Evolutionary conservation across 805 yeast species (phyloP).

Genomic region (Saturnispora halmiae): DNA sequence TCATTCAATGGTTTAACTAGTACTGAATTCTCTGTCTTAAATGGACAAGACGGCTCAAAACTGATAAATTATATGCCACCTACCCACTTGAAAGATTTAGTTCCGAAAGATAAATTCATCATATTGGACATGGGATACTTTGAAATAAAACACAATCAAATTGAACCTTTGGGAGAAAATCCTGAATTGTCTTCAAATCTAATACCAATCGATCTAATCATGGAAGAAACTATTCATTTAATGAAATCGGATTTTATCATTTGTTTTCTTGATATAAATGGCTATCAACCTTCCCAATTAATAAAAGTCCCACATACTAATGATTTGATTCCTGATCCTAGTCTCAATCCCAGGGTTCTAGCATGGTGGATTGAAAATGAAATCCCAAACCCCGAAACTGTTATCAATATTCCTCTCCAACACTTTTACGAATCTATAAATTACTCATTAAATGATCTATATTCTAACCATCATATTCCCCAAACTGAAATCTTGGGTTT

Average conservation of each 20-base stretch:
- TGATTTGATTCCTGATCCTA: neutral
- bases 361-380: conserved; percentile 29
- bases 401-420: conserved; percentile 39
- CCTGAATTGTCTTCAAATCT: neutral
- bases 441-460: conserved; percentile 11
- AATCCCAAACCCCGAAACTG: conserved; percentile 25
- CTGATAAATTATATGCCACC: conserved; percentile 45
- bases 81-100: conserved; percentile 44
- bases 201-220: conserved; percentile 30
- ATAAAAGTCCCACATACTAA: too few species aligned
- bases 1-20: conserved; percentile 43
- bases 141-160: conserved; percentile 6
- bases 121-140: conserved; percentile 45
- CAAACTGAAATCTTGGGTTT: too few species aligned
- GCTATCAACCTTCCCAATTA: conserved; percentile 18
- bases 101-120: conserved; percentile 44
- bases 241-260: conserved; percentile 43
- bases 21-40: conserved; percentile 41
- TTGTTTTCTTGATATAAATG: conserved; percentile 29
- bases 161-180: neutral
- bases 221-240: conserved; percentile 51
- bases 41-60: conserved; percentile 23
- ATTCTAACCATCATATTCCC: too few species aligned
- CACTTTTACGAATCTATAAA: conserved; percentile 39
- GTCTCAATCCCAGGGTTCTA: conserved; percentile 17